A percentile compares a stretch with the other conserved stretches of the same genome.
phyloP scores from a whole-genome alignment of 306 rosid genomes.

The Canavalia ensiformis region DNA sequence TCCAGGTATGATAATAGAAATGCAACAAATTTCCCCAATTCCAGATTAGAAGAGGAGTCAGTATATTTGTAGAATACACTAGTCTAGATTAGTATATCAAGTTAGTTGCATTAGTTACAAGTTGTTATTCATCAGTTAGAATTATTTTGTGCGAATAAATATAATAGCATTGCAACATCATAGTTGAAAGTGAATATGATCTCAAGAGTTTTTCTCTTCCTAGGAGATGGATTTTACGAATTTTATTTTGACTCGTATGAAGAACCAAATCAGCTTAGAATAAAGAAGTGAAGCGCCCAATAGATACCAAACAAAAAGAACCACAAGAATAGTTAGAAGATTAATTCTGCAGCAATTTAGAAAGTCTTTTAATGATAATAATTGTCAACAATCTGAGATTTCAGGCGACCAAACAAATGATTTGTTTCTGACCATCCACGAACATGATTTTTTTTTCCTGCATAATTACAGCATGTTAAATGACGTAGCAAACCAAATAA shows the following conservation, averaged over 20 bases:
- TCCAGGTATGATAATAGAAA: not conserved
- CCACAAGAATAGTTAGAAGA: not conserved
- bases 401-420: constrained; percentile 41
- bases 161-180: not conserved
- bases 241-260: too few relatives aligned
- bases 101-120: not conserved
- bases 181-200: constrained; percentile 1
- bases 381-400: not conserved
- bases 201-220: not conserved
- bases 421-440: constrained; percentile 51
- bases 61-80: not conserved
- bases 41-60: not conserved
- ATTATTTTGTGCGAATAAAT: too few relatives aligned
- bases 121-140: not conserved
- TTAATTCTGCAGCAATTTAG: not conserved
- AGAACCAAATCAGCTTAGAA: not conserved
- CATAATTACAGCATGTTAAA: constrained; percentile 40
- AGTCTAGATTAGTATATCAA: not conserved
- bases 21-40: not conserved
- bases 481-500: constrained; percentile 7
- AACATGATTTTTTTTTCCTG: constrained; percentile 55
- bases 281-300: not conserved
- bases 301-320: not conserved
- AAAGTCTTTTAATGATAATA: constrained; percentile 14
- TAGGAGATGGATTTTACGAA: not conserved